Evolutionary conservation across 2,329 filamentous ascomycete species (phyloP).

Genomic region (Monosporascus sp.): DNA sequence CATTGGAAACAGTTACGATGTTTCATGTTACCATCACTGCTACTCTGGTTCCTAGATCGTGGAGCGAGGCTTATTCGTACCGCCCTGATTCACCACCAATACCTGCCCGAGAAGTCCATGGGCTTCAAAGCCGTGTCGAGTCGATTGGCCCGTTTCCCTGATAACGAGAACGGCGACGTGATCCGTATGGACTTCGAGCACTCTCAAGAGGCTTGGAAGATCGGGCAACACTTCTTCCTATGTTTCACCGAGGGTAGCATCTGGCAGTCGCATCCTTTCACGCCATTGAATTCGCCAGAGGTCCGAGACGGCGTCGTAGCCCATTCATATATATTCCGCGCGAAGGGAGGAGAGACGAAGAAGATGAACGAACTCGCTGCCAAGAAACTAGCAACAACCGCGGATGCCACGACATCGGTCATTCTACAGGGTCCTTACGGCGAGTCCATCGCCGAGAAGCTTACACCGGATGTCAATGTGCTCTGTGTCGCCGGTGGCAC

Average conservation of each 20-base stretch:
- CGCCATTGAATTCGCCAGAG: conserved; percentile 50
- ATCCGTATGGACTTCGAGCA: conserved; percentile 63
- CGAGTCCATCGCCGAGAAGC: conserved; percentile 37
- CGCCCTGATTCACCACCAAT: conserved; percentile 55
- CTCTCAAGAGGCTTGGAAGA: conserved; percentile 53
- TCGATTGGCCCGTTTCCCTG: conserved; percentile 46
- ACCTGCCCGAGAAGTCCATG: conserved; percentile 36
- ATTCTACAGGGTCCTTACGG: conserved; percentile 63
- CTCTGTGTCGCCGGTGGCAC: conserved; percentile 53
- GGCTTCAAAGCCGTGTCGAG: conserved; percentile 53
- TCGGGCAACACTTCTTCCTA: conserved; percentile 68
- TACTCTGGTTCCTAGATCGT: conserved; percentile 62
- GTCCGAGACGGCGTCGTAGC: conserved; percentile 34
- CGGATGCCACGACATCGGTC: conserved; percentile 42
- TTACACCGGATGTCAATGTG: conserved; percentile 40
- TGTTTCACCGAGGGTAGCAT: conserved; percentile 62
- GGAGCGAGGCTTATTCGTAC: conserved; percentile 53
- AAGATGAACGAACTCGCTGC: conserved; percentile 43
- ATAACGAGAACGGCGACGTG: conserved; percentile 54
- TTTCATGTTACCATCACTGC: conserved; percentile 62
- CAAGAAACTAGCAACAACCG: conserved; percentile 27
- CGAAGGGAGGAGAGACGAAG: conserved; percentile 54
- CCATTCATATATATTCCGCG: conserved; percentile 54
- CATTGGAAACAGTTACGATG: conserved; percentile 66
- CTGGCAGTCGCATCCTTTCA: conserved; percentile 71